Conservation (phyloP, 1,284 basidiomycete species). For the Microstroma glucosiphilum region DNA sequence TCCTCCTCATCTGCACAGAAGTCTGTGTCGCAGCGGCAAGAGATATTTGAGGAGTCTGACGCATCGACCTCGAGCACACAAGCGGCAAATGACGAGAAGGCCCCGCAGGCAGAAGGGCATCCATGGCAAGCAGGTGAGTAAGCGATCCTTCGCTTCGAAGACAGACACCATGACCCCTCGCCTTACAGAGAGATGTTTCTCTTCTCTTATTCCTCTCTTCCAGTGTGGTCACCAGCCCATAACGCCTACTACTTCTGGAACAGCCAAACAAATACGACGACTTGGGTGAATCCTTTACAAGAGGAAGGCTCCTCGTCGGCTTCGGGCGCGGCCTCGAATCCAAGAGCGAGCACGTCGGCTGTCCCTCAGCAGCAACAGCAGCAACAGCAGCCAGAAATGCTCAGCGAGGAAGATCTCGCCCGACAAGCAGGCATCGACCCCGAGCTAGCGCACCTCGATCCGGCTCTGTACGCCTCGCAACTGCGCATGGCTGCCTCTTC, state of each 20-base stretch:
- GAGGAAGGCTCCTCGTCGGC: not conserved
- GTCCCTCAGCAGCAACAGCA: not conserved
- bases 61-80: too few species aligned
- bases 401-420: conserved; percentile 12
- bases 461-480: conserved; percentile 10
- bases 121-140: conserved; percentile 16
- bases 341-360: not conserved
- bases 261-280: conserved; percentile 13
- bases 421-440: conserved; percentile 11
- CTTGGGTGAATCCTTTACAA: conserved; percentile 16
- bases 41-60: too few species aligned
- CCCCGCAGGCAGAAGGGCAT: conserved; percentile 7
- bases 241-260: conserved; percentile 19
- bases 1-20: too few species aligned
- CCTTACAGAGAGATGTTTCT: conserved; percentile 3
- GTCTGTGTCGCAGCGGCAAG: too few species aligned
- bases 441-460: conserved; percentile 16
- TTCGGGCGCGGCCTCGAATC: not conserved
- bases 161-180: not conserved
- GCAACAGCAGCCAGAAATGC: not conserved
- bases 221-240: conserved; percentile 12
- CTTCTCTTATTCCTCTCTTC: not conserved
- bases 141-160: not conserved
- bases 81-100: too few species aligned
- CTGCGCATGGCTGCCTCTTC: conserved; percentile 5